These are phyloP conservation scores for Apiotrichum mycotoxinovorans DNA, from an alignment of 1,284 basidiomycete genomes.

Conservation along the genomic window DNA sequence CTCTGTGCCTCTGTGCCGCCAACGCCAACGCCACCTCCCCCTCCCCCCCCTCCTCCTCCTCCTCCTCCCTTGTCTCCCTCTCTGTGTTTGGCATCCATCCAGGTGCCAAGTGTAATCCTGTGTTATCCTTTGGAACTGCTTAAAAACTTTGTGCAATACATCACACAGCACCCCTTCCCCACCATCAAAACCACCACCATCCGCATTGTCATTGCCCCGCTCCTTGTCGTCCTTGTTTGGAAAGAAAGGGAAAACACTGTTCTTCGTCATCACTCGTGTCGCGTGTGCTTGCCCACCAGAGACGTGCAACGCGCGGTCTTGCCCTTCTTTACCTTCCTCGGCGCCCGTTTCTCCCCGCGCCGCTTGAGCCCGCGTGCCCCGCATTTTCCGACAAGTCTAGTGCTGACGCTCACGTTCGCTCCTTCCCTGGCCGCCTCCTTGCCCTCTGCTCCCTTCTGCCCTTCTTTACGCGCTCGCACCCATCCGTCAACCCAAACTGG, in stretches of 20 bases:
- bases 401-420: not conserved
- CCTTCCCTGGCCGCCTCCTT: no score
- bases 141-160: not conserved
- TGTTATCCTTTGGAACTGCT: not conserved
- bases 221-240: not conserved
- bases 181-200: not conserved
- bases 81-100: not conserved
- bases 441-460: no score
- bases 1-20: not conserved
- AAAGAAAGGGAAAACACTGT: not conserved
- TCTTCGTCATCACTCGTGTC: not conserved
- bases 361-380: not conserved
- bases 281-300: not conserved
- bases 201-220: not conserved
- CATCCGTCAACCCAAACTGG: not conserved
- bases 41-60: no score
- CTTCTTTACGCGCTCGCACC: not conserved
- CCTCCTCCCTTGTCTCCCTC: not conserved
- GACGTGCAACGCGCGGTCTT: no score
- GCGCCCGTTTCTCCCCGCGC: not conserved
- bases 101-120: not conserved
- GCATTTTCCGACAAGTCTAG: not conserved
- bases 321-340: not conserved
- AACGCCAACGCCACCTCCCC: no score
- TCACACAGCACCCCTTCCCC: no score